These are phyloP conservation scores for Trichophyton verrucosum DNA, from an alignment of 2,329 filamentous ascomycete species.

Conservation along the genomic window DNA sequence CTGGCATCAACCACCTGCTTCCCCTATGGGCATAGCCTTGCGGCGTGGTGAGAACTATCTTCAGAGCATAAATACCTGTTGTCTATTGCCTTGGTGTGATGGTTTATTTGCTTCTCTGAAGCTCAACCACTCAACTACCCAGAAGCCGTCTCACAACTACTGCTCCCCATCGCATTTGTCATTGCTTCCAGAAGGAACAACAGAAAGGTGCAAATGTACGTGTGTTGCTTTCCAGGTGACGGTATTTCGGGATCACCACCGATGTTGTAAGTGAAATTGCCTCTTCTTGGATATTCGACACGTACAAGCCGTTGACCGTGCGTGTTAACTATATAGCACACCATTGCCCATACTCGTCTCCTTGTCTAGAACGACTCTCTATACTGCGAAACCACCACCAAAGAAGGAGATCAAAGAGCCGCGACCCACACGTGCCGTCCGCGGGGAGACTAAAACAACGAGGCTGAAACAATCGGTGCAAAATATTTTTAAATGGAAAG, in stretches of 20 bases:
- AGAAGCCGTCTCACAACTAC: not conserved
- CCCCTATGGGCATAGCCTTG: not conserved
- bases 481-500: not conserved
- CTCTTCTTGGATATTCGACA: not conserved
- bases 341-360: not conserved
- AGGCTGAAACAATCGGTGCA: not conserved
- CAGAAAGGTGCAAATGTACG: not conserved
- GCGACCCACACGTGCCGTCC: not conserved
- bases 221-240: not conserved
- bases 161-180: not conserved
- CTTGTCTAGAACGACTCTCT: not conserved
- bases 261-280: not conserved
- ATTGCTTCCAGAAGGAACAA: not conserved
- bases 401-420: not conserved
- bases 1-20: not conserved
- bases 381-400: not conserved
- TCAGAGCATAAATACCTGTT: not conserved
- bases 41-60: not conserved
- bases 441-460: not conserved
- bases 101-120: not conserved
- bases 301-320: not conserved
- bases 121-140: not conserved
- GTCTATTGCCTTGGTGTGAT: not conserved
- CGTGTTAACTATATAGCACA: not conserved
- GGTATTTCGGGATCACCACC: not conserved